Base-by-base conservation (phyloP, 1,284 basidiomycete genomes). In the Malassezia dermatis region DNA sequence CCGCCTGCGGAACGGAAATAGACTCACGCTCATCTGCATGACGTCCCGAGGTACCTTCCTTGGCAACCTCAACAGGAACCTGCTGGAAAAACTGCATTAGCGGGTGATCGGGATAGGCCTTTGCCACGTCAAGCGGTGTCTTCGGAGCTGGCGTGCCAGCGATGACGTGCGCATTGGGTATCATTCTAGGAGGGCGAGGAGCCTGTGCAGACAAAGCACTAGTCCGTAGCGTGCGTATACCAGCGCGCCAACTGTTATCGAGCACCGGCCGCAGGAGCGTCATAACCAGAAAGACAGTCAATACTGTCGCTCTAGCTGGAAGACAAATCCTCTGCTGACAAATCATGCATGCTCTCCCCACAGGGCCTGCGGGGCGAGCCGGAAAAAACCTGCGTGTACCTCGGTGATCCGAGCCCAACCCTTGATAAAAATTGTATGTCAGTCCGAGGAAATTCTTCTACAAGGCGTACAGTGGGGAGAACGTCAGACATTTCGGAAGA, bases 1-100 rank as follows among this genome's bases (percentile, higher is more conserved):
- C 61, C 3, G 64, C 56, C 4, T 57, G 49, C 1, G 69, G 69
- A 10, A 72, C 47, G 0, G 40, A 8, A 19, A 67, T 57, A 15
- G 50, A 59, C 40, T 51, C 53, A 53, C 62, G 51, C 40, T 60
- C 23, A 39, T 49, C 37, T 42, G 53, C 40, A 53, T 60, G 45
- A 35, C 48, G 10, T 43, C 61, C 24, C 51, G 43, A 6, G 42
- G 57, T 28, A 53, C 63, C 28, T 52, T 59, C 21, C 28, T 61
- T 51, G 28, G 50, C 48, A 27, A 67, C 34, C 43, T 66, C 59
- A 11, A 53, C 30, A 5, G 45, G 51, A 7, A 47, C 49, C 12
- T 51, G 60, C 42, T 62, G 62, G 61, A 73, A 73, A 55, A 73
- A 73, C 17, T 59, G 63, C 31, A 70, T 62, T 24, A 73, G 48